These are phyloP conservation scores for Dothistroma pini DNA, from an alignment of 2,329 filamentous ascomycete species.

Conservation along the genomic window DNA sequence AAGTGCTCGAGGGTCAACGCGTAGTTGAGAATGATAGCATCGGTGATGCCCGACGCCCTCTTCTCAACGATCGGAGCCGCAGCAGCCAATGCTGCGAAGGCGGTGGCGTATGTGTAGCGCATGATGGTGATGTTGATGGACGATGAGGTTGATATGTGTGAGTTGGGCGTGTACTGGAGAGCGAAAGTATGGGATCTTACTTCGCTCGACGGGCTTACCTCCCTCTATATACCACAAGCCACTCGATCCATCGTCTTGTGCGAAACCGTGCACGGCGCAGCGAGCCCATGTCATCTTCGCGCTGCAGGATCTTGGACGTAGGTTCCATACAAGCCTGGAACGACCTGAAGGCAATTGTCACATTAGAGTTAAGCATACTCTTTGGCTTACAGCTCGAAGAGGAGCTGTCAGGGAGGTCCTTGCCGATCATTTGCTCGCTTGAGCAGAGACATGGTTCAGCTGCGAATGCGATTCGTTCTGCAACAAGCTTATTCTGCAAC, in stretches of 20 bases:
- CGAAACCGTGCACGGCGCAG: neutral
- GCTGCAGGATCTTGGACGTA: slow-evolving; percentile 1
- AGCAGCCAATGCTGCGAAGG: slow-evolving; percentile 20
- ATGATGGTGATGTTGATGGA: slow-evolving; percentile 11
- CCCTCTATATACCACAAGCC: neutral
- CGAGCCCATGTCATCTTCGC: neutral
- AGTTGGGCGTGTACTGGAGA: neutral
- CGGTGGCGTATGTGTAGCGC: slow-evolving; percentile 19
- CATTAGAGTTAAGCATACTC: slow-evolving; percentile 15
- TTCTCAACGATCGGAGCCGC: slow-evolving; percentile 19
- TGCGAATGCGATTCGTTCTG: neutral
- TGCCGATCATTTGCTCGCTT: neutral
- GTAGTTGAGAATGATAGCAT: slow-evolving; percentile 40
- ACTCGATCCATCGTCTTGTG: neutral
- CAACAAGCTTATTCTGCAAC: neutral
- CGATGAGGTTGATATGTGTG: neutral
- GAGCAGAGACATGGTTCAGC: neutral
- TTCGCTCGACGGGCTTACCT: neutral
- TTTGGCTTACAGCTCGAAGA: slow-evolving; percentile 3
- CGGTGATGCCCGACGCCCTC: slow-evolving; percentile 18
- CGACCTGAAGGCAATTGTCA: neutral
- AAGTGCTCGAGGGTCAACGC: slow-evolving; percentile 45
- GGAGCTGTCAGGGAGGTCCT: neutral
- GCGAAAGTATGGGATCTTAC: neutral
- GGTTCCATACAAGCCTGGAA: neutral